Base-by-base conservation (phyloP, 306 rosid species). In the Corylus heterophylla region DNA sequence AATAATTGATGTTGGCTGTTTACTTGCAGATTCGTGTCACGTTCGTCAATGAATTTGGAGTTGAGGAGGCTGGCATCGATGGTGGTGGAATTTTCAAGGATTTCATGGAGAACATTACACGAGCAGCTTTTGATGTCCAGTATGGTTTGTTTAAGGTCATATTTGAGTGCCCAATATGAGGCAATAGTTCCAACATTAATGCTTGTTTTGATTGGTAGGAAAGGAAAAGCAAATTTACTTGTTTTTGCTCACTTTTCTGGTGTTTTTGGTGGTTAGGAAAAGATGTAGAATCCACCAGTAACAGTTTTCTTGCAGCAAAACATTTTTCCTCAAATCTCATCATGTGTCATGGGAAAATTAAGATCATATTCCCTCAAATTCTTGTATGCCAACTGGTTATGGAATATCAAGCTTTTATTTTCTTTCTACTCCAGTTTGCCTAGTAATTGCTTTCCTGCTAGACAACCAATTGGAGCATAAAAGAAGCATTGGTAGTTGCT, bases 11-110 rank as follows among this genome's bases (percentile, higher is more conserved):
- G 59, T 76, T 58, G 39, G 37, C 68, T 79, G 44, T 73, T 75
- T 80, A 37, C 42, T 71, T 89, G 68, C 88, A 95, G 99, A 88
- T 95, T 76, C 99, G 99, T 45, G 99, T 95, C 64, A 80, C 97
- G 14, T 95, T 95, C 86, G 91, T 95, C 81, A 95, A 95, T 84
- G 99, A 95, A 80, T 90, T 93, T 89, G 99, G 99, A 76, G 99
- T 93, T 81, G 99, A 95, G 89, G 99, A 95, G 87, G 99, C 98
- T 75, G 99, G 99, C 78, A 93, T 95, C 74, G 99, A 95, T 82
- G 99, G 99, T 44, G 98, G 99, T 71, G 99, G 99, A 76, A 95
- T 95, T 81, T 95, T 95, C 83, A 95, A 95, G 85, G 99, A 95
- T 88, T 95, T 95, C 84, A 95, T 95, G 99, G 99, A 95, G 85